Conservation (phyloP, 192 early-diverging fungal genomes). For the Linnemannia schmuckeri region DNA sequence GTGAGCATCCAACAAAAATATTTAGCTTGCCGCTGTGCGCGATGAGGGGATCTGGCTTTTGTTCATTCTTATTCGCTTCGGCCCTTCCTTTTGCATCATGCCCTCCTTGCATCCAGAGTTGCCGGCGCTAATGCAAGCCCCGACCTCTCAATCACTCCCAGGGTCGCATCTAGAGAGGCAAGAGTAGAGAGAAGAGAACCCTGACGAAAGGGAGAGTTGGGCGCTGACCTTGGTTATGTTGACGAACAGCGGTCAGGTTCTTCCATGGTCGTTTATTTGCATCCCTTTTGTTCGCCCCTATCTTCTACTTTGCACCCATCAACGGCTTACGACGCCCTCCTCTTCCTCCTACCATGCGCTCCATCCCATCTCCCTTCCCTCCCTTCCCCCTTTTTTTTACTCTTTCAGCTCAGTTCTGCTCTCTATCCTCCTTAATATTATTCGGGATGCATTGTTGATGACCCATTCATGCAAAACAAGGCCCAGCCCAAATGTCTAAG, state of each 20-base stretch:
- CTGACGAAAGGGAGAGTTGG: neutral
- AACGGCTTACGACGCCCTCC: slow-evolving; percentile 3
- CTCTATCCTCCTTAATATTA: slow-evolving; percentile 1
- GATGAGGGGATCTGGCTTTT: neutral
- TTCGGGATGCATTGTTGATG: neutral
- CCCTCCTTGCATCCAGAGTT: neutral
- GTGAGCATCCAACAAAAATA: neutral
- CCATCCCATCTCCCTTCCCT: neutral
- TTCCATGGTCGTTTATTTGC: neutral
- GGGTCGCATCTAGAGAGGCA: neutral
- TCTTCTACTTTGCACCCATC: neutral
- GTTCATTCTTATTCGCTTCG: neutral
- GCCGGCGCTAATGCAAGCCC: neutral
- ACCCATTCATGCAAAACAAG: slow-evolving; percentile 1
- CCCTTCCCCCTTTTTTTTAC: neutral
- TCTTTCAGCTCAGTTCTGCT: neutral
- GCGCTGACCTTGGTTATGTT: neutral
- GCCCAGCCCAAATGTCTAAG: neutral
- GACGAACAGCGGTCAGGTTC: neutral
- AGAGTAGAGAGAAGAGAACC: neutral
- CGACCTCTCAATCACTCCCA: neutral
- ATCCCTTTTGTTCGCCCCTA: neutral
- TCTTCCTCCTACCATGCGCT: neutral
- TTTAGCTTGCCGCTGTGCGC: neutral
- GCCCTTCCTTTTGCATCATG: neutral